Base-by-base conservation (phyloP, 2,329 filamentous ascomycete species). In the Colletotrichum higginsianum region DNA sequence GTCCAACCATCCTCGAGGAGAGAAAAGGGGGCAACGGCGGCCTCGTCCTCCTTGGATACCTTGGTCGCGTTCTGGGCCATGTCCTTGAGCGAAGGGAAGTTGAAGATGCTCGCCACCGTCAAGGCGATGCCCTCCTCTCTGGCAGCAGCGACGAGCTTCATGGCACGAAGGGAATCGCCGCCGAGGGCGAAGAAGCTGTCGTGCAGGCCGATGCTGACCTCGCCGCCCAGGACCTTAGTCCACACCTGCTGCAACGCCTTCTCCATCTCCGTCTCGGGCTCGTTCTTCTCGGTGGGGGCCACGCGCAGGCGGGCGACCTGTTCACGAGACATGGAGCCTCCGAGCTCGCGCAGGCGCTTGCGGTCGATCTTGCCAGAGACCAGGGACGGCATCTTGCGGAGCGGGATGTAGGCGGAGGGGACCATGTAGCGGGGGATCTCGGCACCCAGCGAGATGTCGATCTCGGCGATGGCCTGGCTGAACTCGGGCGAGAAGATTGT, bases 141-240 rank as follows among this genome's bases (percentile, higher is more conserved):
- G 5, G 85, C 84, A 18, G 81, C 80, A 1, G 85, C 81, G 1
- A 87, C 84, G 4, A 88, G 80, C 64, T 80, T 84, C 86, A 88
- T 88, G 2, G 86, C 86, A n/a, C 82, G 80, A 2, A 88, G 79
- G 0, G 86, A 88, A 77, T 88, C 86, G 8, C 87, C 86, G 0
- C 85, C 86, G 0, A 87, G 79, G 1, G 79, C 79, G 75, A 87
- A 85, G 79, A 87, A 88, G 77, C 82, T 84, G 74, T 84, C 83
- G 9, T 81, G 77, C 2, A 79, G 76, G 16, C 79, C 79, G 13
- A 85, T 73, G 6, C 80, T 77, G 18, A 76, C 67, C 11, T 82
- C 80, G 0, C 75, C 69, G 4, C 81, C 82, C 1, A 86, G 78
- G 1, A 85, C 76, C 58, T 78, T 78, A 44, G 70, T 61, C 84